Base-by-base conservation (phyloP, 2,329 filamentous ascomycete species). In the Fusarium musae region DNA sequence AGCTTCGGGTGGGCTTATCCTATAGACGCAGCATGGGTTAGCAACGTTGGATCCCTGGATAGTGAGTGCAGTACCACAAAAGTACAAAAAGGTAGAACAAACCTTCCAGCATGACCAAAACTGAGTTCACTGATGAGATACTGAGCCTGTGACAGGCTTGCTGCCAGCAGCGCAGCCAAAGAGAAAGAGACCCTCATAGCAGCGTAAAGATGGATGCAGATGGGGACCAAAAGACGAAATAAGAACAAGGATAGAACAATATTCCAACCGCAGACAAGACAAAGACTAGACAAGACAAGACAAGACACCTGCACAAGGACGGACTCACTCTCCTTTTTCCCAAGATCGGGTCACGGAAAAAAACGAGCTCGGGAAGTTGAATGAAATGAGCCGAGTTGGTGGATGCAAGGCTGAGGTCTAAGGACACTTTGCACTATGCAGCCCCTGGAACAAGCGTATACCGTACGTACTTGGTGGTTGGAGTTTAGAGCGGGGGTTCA, bases 31-130 rank as follows among this genome's bases (percentile, higher is more conserved):
- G 40, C 10, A n/a, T 23, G 15, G 52, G 66, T 77, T 61, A 77
- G 70, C 37, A 44, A 69, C 15, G 17, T 30, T 30, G 26, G 6
- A 11, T 46, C 46, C 19, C 43, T 19, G 36, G 9, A 39, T 12
- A 40, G 52, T 63, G 39, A 40, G 52, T 62, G 39, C 17, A 59
- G 56, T 64, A 47, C 37, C 59, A 56, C 49, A 66, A 17, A 40
- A 42, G 34, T 16, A 44, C 34, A 23, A 46, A 34, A 54, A 40
- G 26, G 59, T 47, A 59, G 30, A 54, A 76, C 82, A 47, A 84
- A 92, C 91, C 86, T 89, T 76, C 87, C 86, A 69, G 88, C 87
- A 79, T 93, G 89, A 42, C 94, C 94, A 80, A 97, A 97, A 80
- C 93, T 95, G 54, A 94, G 87, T 78, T 91, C 90, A 74, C 90